Conservation (phyloP, 768 basidiomycete genomes). For the Guyanaporus albipodus region DNA sequence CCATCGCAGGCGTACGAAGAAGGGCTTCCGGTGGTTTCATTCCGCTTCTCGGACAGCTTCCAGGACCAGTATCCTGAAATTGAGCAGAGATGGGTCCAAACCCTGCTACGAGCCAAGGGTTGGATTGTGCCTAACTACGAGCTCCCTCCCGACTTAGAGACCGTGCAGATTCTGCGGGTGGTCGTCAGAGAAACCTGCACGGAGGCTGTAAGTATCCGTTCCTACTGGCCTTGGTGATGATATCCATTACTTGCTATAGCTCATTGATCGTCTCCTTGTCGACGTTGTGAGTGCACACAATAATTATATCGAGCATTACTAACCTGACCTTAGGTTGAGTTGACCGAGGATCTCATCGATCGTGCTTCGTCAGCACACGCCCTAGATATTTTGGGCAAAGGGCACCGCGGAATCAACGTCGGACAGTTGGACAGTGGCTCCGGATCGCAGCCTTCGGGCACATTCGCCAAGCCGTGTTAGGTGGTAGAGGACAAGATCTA, state of each 20-base stretch:
- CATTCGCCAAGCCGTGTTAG: constrained; percentile 66
- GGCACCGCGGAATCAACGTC: constrained; percentile 29
- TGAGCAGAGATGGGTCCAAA: constrained; percentile 57
- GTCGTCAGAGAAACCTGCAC: constrained; percentile 55
- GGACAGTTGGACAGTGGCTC: constrained; percentile 49
- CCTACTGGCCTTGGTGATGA: constrained; percentile 19
- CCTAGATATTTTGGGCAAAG: constrained; percentile 40
- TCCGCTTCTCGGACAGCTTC: constrained; percentile 54
- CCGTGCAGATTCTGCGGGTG: constrained; percentile 57
- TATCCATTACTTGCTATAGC: constrained; percentile 35
- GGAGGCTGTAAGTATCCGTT: constrained; percentile 40
- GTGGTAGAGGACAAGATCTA: background rate
- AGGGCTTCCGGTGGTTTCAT: constrained; percentile 51
- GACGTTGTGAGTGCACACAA: constrained; percentile 55
- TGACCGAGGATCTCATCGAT: constrained; percentile 55
- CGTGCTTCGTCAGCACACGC: constrained; percentile 48
- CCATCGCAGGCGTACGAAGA: constrained; percentile 40
- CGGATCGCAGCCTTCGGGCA: constrained; percentile 49
- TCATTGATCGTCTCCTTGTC: constrained; percentile 58
- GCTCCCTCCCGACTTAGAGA: constrained; percentile 48
- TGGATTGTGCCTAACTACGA: constrained; percentile 64
- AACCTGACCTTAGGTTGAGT: constrained; percentile 44
- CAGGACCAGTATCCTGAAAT: constrained; percentile 49
- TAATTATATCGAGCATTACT: background rate
- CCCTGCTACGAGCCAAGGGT: constrained; percentile 42